Conservation (phyloP, 257 asterid genomes). For the Solanum neorickii region DNA sequence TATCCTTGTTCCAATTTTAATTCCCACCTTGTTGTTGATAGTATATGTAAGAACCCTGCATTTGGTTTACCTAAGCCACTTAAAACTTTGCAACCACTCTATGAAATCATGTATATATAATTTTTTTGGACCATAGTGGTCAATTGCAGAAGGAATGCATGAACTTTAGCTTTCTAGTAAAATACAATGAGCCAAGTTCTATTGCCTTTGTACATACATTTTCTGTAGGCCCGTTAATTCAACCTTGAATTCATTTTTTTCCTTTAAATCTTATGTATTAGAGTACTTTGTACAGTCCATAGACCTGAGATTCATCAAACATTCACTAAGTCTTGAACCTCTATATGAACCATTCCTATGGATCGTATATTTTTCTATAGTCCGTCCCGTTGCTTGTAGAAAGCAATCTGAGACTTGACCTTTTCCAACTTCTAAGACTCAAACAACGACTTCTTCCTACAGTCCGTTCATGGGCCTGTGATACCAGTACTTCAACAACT, state of each 20-base stretch:
- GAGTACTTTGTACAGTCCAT: neutral
- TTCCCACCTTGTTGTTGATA: too few species aligned
- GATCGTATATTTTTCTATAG: neutral
- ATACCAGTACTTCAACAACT: neutral
- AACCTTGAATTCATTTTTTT: neutral
- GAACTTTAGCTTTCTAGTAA: too few species aligned
- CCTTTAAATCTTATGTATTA: neutral
- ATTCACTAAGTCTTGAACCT: neutral
- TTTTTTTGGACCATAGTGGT: too few species aligned
- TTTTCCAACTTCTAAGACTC: neutral
- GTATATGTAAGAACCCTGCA: too few species aligned
- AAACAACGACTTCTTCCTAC: neutral
- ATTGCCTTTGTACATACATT: too few species aligned
- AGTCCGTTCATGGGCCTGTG: neutral
- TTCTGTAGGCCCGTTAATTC: neutral
- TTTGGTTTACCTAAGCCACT: too few species aligned
- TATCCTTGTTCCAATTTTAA: too few species aligned
- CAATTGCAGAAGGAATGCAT: too few species aligned
- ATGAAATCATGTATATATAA: too few species aligned
- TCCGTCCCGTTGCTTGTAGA: neutral
- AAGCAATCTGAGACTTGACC: neutral
- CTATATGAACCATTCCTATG: neutral
- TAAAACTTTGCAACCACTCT: too few species aligned
- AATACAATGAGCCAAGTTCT: neutral
- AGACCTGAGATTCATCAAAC: neutral